phyloP scores from a whole-genome alignment of 371 early-diverging fungal species.

The Mortierella sp. region DNA sequence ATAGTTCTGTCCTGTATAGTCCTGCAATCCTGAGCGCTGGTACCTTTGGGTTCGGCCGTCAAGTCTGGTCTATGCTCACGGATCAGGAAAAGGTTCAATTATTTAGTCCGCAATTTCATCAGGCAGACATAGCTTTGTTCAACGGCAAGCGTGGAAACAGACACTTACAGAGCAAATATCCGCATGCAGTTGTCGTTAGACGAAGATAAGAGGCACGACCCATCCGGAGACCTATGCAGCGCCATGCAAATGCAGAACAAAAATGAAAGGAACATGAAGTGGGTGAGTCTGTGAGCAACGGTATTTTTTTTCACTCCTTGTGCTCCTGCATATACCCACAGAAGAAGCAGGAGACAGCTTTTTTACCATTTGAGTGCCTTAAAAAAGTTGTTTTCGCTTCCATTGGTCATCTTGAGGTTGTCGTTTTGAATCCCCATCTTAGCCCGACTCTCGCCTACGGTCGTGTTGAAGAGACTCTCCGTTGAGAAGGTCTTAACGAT shows the following conservation, averaged over 20 bases:
- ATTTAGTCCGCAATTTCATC: neutral
- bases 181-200: constrained; percentile 9
- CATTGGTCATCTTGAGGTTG: constrained; percentile 32
- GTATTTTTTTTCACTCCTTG: neutral
- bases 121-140: neutral
- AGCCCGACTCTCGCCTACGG: constrained; percentile 35
- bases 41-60: constrained; percentile 12
- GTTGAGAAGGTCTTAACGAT: constrained; percentile 37
- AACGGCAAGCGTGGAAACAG: neutral
- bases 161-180: constrained; percentile 4
- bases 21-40: neutral
- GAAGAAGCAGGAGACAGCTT: neutral
- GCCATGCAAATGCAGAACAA: neutral
- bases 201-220: neutral
- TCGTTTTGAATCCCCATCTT: constrained; percentile 40
- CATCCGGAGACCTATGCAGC: neutral
- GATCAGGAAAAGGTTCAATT: neutral
- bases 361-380: constrained; percentile 50
- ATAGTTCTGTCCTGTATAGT: no score
- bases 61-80: constrained; percentile 23
- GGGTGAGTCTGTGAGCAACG: neutral
- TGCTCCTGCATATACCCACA: neutral
- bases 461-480: constrained; percentile 28
- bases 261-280: neutral
- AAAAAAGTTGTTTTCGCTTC: constrained; percentile 53